A percentile compares a stretch with the other conserved stretches of the same genome.
phyloP scores from a whole-genome alignment of 331 rosid species.

The Erythrophleum ivorense region DNA sequence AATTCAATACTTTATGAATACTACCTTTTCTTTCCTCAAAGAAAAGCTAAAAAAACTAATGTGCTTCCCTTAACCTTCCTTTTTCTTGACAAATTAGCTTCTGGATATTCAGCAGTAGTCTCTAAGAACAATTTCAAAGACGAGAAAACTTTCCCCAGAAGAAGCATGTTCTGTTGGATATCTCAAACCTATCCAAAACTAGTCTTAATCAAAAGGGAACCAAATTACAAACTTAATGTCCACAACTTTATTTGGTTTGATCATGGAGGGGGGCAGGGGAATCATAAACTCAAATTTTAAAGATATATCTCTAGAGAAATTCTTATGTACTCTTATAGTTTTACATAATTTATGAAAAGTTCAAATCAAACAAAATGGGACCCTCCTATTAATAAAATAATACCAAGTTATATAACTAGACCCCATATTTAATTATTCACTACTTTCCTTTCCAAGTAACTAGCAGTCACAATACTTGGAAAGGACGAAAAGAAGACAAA shows the following conservation, averaged over 20 bases:
- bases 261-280: not conserved
- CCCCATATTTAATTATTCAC: too few species aligned
- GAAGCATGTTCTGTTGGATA: not conserved
- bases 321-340: too few species aligned
- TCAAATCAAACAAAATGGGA: too few species aligned
- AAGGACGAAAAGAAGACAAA: too few species aligned
- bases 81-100: not conserved
- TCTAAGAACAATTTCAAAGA: not conserved
- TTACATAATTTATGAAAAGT: too few species aligned
- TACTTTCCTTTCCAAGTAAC: too few species aligned
- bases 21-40: not conserved
- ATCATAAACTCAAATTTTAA: not conserved
- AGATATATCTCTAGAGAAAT: not conserved
- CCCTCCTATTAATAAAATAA: too few species aligned
- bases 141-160: constrained; percentile 19
- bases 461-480: too few species aligned
- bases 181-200: not conserved
- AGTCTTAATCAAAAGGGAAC: not conserved
- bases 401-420: too few species aligned
- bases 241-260: not conserved
- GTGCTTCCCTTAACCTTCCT: not conserved
- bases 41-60: not conserved
- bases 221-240: not conserved
- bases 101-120: not conserved
- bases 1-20: too few species aligned